Base-by-base conservation (phyloP, 306 rosid genomes). In the Rubus idaeus region DNA sequence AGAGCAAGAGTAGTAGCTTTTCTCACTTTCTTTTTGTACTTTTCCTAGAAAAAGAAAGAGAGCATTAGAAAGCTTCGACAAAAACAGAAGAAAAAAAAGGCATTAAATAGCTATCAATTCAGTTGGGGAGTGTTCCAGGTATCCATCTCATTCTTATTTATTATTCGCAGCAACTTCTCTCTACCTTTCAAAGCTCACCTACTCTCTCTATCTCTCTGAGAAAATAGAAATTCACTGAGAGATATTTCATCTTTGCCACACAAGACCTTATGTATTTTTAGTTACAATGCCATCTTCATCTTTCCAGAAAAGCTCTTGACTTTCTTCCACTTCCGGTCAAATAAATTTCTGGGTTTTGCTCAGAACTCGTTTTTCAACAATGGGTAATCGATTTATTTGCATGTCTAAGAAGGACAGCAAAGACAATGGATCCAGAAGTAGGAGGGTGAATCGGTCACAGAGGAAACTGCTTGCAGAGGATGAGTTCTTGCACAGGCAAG, bases 351-450 rank as follows among this genome's bases (percentile, higher is more conserved):
- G 75, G 75, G 77, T 61, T 71, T 70, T 30, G 74, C 71, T 53
- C 41, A 75, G 11, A 41, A 65, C 53, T 21, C 13, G 73, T 49
- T 46, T 53, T 41, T 35, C 1, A 51, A 68, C 75, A 14, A 96
- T 96, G 99, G 99, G 99, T 69, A 92, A 96, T 76, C 83, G 89
- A n/a, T 93, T 96, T 39, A 88, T 85, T 47, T 96, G 99, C 85
- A 89, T 88, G 99, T 71, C 84, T 3, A 96, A 82, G 89, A 95
- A 89, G 83, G 97, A 92, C 0, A 20, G 80, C 12, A 95, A 87
- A 69, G 97, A 90, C 13, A 80, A 58, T 83, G 99, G 97, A 91
- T 92, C 99, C 74, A 87, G 89, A 70, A 96, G 96, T 84, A 96
- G 88, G 92, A 88, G 98, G 78, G 60, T 87, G 82, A 85, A 87